phyloP scores from a whole-genome alignment of 2,329 filamentous ascomycete species.

The Colletotrichum trifolii region DNA sequence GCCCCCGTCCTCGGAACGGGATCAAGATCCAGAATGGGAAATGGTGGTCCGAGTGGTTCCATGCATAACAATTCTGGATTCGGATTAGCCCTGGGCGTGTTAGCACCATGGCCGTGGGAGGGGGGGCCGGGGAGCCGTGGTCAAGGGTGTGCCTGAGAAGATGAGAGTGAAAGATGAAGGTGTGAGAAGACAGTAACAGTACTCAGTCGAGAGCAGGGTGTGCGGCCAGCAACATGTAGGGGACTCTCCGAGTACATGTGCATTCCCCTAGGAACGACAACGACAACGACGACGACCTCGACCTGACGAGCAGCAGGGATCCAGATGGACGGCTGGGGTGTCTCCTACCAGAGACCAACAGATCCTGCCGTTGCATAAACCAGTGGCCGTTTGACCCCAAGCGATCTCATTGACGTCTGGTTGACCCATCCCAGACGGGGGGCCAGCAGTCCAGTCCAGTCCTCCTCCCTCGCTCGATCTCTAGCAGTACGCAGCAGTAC shows the following conservation, averaged over 20 bases:
- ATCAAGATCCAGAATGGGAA: conserved; percentile 43
- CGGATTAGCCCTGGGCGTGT: conserved; percentile 27
- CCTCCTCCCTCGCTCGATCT: conserved; percentile 45
- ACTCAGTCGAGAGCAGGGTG: conserved; percentile 32
- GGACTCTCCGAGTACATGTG: conserved; percentile 31
- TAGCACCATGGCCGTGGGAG: conserved; percentile 34
- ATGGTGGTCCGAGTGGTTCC: conserved; percentile 39
- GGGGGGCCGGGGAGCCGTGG: conserved; percentile 15
- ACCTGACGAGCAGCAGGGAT: conserved; percentile 21
- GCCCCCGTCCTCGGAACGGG: conserved; percentile 41
- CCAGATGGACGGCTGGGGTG: conserved; percentile 38
- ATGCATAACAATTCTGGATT: conserved; percentile 38
- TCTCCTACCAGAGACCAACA: conserved; percentile 21
- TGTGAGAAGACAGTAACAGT: conserved; percentile 17
- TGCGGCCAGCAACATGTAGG: conserved; percentile 38
- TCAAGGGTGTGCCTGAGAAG: conserved; percentile 21
- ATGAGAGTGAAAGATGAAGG: conserved; percentile 30
- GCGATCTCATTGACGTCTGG: conserved; percentile 47
- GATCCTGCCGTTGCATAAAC: conserved; percentile 41
- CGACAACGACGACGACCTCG: conserved; percentile 22
- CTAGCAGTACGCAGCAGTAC: not conserved
- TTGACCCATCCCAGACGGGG: conserved; percentile 41
- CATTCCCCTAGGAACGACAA: conserved; percentile 25
- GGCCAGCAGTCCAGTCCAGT: conserved; percentile 32
- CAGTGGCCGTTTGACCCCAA: conserved; percentile 52